Evolutionary conservation across 441 rosid genomes (phyloP).

Genomic region (Aleurites moluccanus): DNA sequence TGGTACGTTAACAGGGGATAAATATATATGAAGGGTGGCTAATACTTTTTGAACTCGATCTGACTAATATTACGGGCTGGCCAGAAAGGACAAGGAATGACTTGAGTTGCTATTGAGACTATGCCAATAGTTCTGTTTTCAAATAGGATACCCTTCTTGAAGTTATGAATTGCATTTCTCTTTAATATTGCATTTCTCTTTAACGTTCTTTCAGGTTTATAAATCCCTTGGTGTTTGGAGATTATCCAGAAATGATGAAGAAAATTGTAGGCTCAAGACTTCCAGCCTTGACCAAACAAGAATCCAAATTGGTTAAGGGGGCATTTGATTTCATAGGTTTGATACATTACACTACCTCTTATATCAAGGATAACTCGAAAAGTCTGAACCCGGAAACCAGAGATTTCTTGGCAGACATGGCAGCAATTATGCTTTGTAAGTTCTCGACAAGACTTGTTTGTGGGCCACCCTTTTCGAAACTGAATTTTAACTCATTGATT

Average conservation of each 20-base stretch:
- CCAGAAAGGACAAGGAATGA: no score
- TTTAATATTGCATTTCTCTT: no score
- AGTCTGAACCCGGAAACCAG: conserved; percentile 28
- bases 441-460: neutral
- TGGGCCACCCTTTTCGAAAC: neutral
- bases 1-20: conserved; percentile 42
- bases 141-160: neutral
- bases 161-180: neutral
- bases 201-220: conserved; percentile 48
- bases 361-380: conserved; percentile 32
- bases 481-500: neutral
- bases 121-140: no score
- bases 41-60: no score
- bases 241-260: conserved; percentile 65
- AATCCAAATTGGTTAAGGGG: conserved; percentile 49
- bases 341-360: conserved; percentile 37
- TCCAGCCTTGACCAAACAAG: conserved; percentile 50
- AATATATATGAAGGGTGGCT: neutral
- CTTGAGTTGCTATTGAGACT: no score
- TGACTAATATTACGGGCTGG: no score
- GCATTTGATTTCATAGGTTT: conserved; percentile 60
- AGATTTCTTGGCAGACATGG: conserved; percentile 46
- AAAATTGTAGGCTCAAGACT: conserved; percentile 50
- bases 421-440: conserved; percentile 32
- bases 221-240: conserved; percentile 59